A percentile compares a stretch with the other conserved stretches of the same genome.
Conservation (phyloP, 768 basidiomycete genomes). For the Boletus pseudopeckii region DNA sequence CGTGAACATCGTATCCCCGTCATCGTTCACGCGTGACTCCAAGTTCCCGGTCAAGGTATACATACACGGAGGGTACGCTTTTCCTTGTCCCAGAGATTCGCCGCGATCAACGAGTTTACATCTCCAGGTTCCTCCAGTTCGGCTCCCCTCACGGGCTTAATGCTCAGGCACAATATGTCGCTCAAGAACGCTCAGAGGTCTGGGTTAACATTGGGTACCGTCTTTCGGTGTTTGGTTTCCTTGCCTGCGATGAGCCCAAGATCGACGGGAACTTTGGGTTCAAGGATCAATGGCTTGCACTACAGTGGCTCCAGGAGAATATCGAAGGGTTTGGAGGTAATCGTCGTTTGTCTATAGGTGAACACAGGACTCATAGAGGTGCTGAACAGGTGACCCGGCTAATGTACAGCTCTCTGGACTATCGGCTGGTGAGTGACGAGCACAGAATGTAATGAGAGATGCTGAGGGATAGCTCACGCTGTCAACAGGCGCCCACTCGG, state of each 20-base stretch:
- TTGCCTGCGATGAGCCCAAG: conserved; percentile 60
- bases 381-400: conserved; percentile 50
- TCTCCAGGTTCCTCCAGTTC: conserved; percentile 66
- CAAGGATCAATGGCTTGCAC: conserved; percentile 78
- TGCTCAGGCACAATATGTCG: conserved; percentile 63
- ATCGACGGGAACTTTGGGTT: conserved; percentile 78
- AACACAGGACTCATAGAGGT: neutral
- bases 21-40: conserved; percentile 37
- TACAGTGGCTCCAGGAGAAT: conserved; percentile 70
- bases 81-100: neutral
- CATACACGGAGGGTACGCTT: conserved; percentile 68
- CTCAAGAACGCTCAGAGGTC: conserved; percentile 61
- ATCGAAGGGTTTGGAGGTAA: conserved; percentile 67
- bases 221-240: conserved; percentile 72
- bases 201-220: conserved; percentile 79
- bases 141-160: conserved; percentile 65
- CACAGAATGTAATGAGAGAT: neutral
- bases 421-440: conserved; percentile 55
- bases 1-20: conserved; percentile 61
- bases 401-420: conserved; percentile 63
- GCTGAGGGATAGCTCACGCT: neutral
- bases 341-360: too few relatives aligned
- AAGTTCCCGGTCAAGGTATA: conserved; percentile 68
- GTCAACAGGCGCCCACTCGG: conserved; percentile 62
- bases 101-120: neutral